These are phyloP conservation scores for Heliamphora pulchella DNA, from an alignment of 179 eudicot species.

Conservation along the genomic window DNA sequence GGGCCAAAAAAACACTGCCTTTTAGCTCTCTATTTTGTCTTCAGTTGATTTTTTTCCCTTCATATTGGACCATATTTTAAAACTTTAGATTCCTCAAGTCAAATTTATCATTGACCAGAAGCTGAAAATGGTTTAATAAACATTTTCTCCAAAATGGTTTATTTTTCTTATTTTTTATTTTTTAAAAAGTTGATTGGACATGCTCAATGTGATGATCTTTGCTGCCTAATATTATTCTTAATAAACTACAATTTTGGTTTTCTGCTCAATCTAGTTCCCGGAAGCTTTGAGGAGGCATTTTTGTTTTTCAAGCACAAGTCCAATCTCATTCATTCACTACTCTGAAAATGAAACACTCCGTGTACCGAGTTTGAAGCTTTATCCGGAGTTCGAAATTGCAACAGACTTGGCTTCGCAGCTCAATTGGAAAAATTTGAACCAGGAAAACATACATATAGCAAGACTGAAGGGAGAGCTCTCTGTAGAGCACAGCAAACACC, in stretches of 20 bases:
- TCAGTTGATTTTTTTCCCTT: too few species aligned
- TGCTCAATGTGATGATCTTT: constrained; percentile 2
- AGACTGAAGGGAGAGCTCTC: constrained; percentile 67
- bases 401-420: constrained; percentile 50
- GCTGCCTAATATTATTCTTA: neutral
- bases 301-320: constrained; percentile 21
- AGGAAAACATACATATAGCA: constrained; percentile 30
- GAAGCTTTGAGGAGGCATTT: constrained; percentile 33
- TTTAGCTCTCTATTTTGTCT: too few species aligned
- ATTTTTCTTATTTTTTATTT: too few species aligned
- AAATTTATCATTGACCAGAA: too few species aligned
- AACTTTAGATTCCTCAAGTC: too few species aligned
- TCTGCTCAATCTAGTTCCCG: constrained; percentile 47
- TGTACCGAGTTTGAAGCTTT: constrained; percentile 38
- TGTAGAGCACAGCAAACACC: constrained; percentile 47
- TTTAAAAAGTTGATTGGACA: too few species aligned
- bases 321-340: constrained; percentile 36
- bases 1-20: too few species aligned
- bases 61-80: too few species aligned
- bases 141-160: too few species aligned
- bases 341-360: constrained; percentile 33
- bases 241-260: constrained; percentile 2
- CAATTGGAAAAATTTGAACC: constrained; percentile 36
- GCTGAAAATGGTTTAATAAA: too few species aligned
- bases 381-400: constrained; percentile 44